Base-by-base conservation (phyloP, 805 yeast species). In the Yarrowia sp. region DNA sequence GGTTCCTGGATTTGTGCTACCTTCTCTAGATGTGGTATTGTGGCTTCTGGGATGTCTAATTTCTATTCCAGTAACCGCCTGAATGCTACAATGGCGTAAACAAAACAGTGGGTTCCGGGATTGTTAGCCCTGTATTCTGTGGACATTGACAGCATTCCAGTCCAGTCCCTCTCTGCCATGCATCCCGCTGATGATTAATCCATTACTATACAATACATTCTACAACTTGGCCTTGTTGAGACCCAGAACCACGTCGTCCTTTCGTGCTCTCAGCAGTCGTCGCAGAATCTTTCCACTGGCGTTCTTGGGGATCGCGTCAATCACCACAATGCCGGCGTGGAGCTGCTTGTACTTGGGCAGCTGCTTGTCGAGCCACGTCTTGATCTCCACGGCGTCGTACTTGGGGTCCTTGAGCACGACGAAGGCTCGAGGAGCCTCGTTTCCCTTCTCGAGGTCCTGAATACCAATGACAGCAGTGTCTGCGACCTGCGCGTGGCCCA, bases 251-350 rank as follows among this genome's bases (percentile, higher is more conserved):
- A 62, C 49, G 21, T 65, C 66, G 29, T 62, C 67, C 35, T 65
- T 66, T 31, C 68, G 29, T 8, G 90, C 89, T 78, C 96, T 84
- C 74, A 89, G 79, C 65, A 88, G 82, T 81, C 96, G 84, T 82
- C 96, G 84, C 87, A 90, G 87, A 69, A 90, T 88, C 80, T 90
- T 90, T 68, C 96, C 96, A 9, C 96, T 87, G 79, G 96, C 84
- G 21, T 96, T 89, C 80, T 90, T 90, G 76, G 96, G 96, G 73
- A 90, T 82, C 71, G 87, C 94, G 64, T 83, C 86, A 61, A 90
- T 88, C 63, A 87, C 77, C 66, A 85, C 80, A 65, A 89, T 82
- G 24, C 72, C 72, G 2, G 71, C 73, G 64, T 68, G 66, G 8
- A 70, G 58, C 39, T 65, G 62, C 62, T 70, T 70, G 60, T 70